These are phyloP conservation scores for Solanum hybrid DNA, from an alignment of 305 asterid species.

Conservation along the genomic window DNA sequence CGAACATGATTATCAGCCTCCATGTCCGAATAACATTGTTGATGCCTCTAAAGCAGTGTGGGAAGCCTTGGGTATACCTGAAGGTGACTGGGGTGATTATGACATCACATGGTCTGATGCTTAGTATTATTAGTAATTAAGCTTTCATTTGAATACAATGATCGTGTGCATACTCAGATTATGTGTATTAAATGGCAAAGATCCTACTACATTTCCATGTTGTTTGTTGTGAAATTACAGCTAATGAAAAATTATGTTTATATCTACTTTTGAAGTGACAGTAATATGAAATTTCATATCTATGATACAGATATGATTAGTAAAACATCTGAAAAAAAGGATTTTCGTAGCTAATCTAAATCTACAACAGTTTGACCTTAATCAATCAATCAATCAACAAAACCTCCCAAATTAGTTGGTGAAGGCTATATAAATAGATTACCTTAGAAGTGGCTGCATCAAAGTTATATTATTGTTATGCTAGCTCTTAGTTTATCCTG, in stretches of 20 bases:
- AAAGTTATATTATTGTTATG: not conserved
- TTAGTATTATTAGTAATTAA: not conserved
- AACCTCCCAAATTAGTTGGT: not conserved
- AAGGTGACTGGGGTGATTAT: slow-evolving; percentile 15
- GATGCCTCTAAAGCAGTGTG: slow-evolving; percentile 45
- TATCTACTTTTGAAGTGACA: not conserved
- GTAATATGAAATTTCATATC: not conserved
- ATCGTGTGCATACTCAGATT: not conserved
- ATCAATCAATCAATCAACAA: not conserved
- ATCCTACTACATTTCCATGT: not conserved
- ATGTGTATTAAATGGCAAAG: not conserved
- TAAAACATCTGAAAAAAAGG: not conserved
- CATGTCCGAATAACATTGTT: slow-evolving; percentile 31
- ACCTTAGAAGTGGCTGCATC: not conserved
- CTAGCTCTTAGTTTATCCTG: not conserved
- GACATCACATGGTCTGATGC: slow-evolving; percentile 25
- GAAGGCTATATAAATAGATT: not conserved
- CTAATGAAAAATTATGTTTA: not conserved
- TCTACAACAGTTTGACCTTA: not conserved
- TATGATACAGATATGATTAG: not conserved
- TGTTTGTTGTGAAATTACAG: not conserved
- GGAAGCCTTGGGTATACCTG: slow-evolving; percentile 24
- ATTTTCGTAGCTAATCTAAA: not conserved
- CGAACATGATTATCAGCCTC: slow-evolving; percentile 26
- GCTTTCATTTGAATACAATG: not conserved